phyloP scores from a whole-genome alignment of 352 stramenopile species.

The Phytophthora litchii region DNA sequence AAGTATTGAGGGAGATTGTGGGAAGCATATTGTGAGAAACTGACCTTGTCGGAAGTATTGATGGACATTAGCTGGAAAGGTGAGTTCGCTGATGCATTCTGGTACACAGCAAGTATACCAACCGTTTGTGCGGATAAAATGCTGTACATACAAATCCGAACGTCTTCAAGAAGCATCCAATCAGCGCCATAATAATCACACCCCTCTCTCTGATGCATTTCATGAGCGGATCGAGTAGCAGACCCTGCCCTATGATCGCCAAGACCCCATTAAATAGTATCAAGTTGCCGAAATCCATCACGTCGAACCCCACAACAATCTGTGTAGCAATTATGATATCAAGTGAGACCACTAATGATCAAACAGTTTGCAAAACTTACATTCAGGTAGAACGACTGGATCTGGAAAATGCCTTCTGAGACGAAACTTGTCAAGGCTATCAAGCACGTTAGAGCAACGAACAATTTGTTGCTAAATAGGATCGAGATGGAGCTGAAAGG shows the following conservation, averaged over 20 bases:
- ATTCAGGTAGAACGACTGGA: constrained; percentile 81
- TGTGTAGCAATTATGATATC: constrained; percentile 14
- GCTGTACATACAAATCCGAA: constrained; percentile 44
- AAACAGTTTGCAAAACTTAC: constrained; percentile 25
- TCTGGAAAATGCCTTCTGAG: constrained; percentile 50
- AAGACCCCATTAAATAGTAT: constrained; percentile 64
- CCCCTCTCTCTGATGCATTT: constrained; percentile 68
- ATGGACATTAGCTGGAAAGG: constrained; percentile 62
- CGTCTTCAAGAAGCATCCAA: constrained; percentile 52
- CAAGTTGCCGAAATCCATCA: constrained; percentile 65
- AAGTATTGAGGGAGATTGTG: background rate
- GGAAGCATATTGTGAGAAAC: background rate
- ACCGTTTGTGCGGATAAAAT: constrained; percentile 68
- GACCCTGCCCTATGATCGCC: constrained; percentile 60
- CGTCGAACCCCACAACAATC: constrained; percentile 73
- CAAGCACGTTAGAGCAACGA: constrained; percentile 49
- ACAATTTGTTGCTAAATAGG: constrained; percentile 57
- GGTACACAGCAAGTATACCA: constrained; percentile 58
- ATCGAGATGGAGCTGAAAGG: constrained; percentile 63
- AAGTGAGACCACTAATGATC: background rate
- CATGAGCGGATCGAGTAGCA: constrained; percentile 71
- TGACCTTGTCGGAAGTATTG: constrained; percentile 56
- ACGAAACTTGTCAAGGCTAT: constrained; percentile 55
- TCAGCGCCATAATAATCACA: constrained; percentile 70
- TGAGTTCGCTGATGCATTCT: constrained; percentile 57